These are phyloP conservation scores for Cryphonectria nitschkei DNA, from an alignment of 2,329 filamentous ascomycete species.

Conservation along the genomic window DNA sequence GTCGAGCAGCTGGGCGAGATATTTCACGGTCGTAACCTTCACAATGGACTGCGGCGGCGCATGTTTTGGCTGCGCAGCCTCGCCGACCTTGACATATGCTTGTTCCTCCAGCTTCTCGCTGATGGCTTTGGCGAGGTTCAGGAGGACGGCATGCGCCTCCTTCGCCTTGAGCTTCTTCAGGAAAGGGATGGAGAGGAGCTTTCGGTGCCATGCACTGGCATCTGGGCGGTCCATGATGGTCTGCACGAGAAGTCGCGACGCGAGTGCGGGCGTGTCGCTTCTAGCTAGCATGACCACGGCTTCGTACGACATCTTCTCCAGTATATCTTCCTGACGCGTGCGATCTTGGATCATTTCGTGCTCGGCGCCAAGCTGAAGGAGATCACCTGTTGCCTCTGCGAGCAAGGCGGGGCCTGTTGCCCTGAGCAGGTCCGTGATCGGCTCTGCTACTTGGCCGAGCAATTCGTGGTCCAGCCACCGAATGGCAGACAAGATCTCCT, in stretches of 20 bases:
- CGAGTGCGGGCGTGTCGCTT: constrained; percentile 13
- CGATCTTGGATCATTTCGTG: neutral
- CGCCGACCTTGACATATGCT: constrained; percentile 22
- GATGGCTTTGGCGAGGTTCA: constrained; percentile 17
- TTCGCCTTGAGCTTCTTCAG: constrained; percentile 15
- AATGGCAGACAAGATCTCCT: constrained; percentile 5
- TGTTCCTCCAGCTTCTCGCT: constrained; percentile 24
- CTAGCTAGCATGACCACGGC: constrained; percentile 11
- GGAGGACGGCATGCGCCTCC: constrained; percentile 13
- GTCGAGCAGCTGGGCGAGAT: constrained; percentile 24
- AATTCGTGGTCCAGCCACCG: constrained; percentile 17
- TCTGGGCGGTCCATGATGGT: constrained; percentile 24
- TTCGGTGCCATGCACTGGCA: constrained; percentile 23
- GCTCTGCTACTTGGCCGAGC: neutral
- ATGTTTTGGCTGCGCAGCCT: constrained; percentile 13
- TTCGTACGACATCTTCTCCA: constrained; percentile 18
- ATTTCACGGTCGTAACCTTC: constrained; percentile 26
- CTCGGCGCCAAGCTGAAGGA: constrained; percentile 10
- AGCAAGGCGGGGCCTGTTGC: constrained; percentile 2
- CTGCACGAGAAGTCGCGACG: constrained; percentile 19
- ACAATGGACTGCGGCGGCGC: constrained; percentile 16
- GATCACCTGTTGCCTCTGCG: constrained; percentile 14
- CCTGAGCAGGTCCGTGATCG: constrained; percentile 10
- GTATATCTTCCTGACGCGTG: neutral
- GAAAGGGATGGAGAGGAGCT: constrained; percentile 14